A percentile compares a stretch with the other conserved stretches of the same genome.
Evolutionary conservation across 2,329 filamentous ascomycete species (phyloP).

Genomic region (Sporothrix brunneoviolacea): DNA sequence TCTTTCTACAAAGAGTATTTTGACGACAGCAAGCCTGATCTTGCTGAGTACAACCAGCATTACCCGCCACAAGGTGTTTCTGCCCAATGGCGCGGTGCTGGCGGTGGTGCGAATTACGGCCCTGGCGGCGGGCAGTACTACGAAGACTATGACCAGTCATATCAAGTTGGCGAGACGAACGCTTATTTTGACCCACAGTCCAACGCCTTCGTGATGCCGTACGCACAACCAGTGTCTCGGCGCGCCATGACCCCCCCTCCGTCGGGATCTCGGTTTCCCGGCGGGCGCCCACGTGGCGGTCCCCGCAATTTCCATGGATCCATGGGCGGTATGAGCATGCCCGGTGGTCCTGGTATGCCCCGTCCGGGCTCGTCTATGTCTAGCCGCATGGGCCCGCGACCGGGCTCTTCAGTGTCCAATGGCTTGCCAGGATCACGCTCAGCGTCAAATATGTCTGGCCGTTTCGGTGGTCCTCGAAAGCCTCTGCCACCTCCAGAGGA

Average conservation of each 20-base stretch:
- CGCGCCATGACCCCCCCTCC: constrained; percentile 96
- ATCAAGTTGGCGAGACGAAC: constrained; percentile 48
- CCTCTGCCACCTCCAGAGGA: constrained; percentile 63
- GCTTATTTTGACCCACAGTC: constrained; percentile 60
- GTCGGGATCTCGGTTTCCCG: constrained; percentile 39
- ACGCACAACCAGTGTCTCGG: constrained; percentile 75
- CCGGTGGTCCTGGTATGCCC: constrained; percentile 28
- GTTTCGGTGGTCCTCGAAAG: constrained; percentile 33
- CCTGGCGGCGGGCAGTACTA: constrained; percentile 47
- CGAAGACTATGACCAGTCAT: constrained; percentile 68
- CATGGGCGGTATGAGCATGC: constrained; percentile 41
- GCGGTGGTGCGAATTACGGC: constrained; percentile 8
- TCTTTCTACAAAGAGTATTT: constrained; percentile 99
- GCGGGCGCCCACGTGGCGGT: constrained; percentile 23
- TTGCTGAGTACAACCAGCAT: constrained; percentile 23
- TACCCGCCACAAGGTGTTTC: constrained; percentile 18
- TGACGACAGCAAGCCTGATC: constrained; percentile 61
- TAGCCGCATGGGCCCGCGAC: constrained; percentile 40
- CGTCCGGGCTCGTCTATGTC: constrained; percentile 29
- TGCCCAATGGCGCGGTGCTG: constrained; percentile 4
- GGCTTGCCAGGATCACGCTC: constrained; percentile 41
- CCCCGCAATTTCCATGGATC: constrained; percentile 41
- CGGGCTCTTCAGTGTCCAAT: constrained; percentile 55
- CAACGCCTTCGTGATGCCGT: constrained; percentile 71
- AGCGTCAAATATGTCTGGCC: constrained; percentile 44